phyloP scores from a whole-genome alignment of 2,329 filamentous ascomycete species.

The Penicillium thymicola region DNA sequence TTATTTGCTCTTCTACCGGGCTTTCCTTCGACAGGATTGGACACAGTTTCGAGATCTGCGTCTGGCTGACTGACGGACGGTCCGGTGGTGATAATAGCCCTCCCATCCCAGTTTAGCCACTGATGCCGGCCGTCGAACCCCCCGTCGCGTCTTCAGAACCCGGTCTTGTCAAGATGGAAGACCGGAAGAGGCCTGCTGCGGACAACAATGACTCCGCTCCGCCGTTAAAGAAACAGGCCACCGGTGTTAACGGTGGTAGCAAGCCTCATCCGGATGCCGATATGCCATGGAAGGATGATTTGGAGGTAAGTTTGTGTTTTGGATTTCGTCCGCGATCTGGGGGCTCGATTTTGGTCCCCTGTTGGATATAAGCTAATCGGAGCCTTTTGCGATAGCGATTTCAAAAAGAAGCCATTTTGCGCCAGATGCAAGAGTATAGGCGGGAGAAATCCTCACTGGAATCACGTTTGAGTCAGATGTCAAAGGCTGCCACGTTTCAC shows the following conservation, averaged over 20 bases:
- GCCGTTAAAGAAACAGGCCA: constrained; percentile 85
- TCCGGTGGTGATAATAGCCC: constrained; percentile 33
- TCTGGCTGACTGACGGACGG: constrained; percentile 33
- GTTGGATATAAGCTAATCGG: constrained; percentile 31
- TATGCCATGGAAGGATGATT: constrained; percentile 67
- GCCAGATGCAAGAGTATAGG: constrained; percentile 98
- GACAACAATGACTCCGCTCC: constrained; percentile 80
- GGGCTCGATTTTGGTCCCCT: neutral
- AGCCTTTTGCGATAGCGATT: constrained; percentile 60
- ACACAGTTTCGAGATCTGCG: constrained; percentile 27
- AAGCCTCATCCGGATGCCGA: constrained; percentile 64
- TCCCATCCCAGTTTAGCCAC: constrained; percentile 54
- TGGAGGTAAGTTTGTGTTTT: constrained; percentile 60
- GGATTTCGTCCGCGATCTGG: neutral
- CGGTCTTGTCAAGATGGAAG: constrained; percentile 93
- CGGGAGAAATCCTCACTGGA: constrained; percentile 81
- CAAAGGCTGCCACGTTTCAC: constrained; percentile 75
- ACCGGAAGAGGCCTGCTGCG: constrained; percentile 92
- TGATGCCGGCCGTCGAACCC: constrained; percentile 83
- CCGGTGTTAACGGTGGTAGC: constrained; percentile 67
- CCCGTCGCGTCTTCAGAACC: constrained; percentile 72
- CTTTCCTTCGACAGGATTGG: constrained; percentile 18
- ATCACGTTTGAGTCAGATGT: constrained; percentile 72
- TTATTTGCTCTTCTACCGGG: constrained; percentile 4
- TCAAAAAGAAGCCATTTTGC: constrained; percentile 93